These are phyloP conservation scores for Cutaneotrichosporon cutaneum DNA, from an alignment of 1,284 basidiomycete species.

Conservation along the genomic window DNA sequence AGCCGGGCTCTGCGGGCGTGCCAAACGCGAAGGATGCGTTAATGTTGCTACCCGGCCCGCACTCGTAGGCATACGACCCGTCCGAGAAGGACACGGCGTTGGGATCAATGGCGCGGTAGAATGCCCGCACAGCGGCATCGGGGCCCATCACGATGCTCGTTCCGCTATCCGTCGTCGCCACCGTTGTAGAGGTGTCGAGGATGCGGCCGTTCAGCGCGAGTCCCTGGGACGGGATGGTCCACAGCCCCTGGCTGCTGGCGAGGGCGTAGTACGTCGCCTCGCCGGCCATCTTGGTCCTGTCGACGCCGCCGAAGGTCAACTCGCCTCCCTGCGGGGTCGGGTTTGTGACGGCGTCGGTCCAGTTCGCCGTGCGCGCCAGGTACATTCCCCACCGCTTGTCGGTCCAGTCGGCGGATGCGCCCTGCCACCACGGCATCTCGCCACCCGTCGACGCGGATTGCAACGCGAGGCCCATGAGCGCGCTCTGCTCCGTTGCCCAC, in stretches of 20 bases:
- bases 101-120: neutral
- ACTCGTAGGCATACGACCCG: neutral
- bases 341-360: neutral
- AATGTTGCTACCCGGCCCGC: neutral
- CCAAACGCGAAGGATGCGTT: neutral
- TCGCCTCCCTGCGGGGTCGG: neutral
- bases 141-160: constrained; percentile 1
- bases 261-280: neutral
- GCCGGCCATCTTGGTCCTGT: neutral
- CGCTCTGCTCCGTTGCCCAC: neutral
- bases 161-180: constrained; percentile 1
- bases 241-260: neutral
- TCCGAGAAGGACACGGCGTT: neutral
- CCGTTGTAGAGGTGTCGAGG: neutral
- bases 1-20: neutral
- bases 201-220: neutral
- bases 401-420: neutral
- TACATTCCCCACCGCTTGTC: neutral
- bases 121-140: neutral
- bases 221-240: neutral
- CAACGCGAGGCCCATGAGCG: constrained; percentile 1
- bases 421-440: neutral
- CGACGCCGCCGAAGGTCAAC: constrained; percentile 1
- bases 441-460: neutral
- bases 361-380: constrained; percentile 3